These are phyloP conservation scores for Excoecaria cochinchinensis DNA, from an alignment of 345 rosid species.

Conservation along the genomic window DNA sequence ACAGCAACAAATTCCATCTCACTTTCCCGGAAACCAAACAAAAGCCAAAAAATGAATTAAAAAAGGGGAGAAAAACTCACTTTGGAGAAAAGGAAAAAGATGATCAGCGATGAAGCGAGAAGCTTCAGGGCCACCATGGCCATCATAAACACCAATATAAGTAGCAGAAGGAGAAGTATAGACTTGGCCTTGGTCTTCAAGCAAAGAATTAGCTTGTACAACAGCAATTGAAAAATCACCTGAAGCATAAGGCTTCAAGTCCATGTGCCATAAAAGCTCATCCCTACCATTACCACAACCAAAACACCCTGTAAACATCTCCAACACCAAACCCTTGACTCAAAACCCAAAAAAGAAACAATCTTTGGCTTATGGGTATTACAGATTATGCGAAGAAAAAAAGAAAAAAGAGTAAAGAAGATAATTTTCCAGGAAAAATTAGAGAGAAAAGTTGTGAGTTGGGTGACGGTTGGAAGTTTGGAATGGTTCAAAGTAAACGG, in stretches of 20 bases:
- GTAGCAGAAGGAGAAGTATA: conserved; percentile 62
- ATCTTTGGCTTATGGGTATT: background rate
- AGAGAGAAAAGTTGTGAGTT: background rate
- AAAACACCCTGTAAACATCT: conserved; percentile 43
- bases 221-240: conserved; percentile 64
- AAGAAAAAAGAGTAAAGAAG: background rate
- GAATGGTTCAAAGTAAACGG: conserved; percentile 40
- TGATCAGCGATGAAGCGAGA: conserved; percentile 52
- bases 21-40: conserved; percentile 7
- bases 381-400: background rate
- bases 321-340: conserved; percentile 24
- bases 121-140: conserved; percentile 72
- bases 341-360: background rate
- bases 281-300: conserved; percentile 39
- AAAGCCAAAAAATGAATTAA: background rate
- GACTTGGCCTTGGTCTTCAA: conserved; percentile 72
- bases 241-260: conserved; percentile 54
- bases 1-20: background rate
- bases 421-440: background rate
- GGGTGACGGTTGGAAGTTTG: conserved; percentile 1
- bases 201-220: conserved; percentile 57
- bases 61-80: conserved; percentile 25
- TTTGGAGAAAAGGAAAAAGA: conserved; percentile 45
- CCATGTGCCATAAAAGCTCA: conserved; percentile 51
- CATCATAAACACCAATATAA: conserved; percentile 65